Conservation (phyloP, 331 rosid genomes). For the Arachis monticola region DNA sequence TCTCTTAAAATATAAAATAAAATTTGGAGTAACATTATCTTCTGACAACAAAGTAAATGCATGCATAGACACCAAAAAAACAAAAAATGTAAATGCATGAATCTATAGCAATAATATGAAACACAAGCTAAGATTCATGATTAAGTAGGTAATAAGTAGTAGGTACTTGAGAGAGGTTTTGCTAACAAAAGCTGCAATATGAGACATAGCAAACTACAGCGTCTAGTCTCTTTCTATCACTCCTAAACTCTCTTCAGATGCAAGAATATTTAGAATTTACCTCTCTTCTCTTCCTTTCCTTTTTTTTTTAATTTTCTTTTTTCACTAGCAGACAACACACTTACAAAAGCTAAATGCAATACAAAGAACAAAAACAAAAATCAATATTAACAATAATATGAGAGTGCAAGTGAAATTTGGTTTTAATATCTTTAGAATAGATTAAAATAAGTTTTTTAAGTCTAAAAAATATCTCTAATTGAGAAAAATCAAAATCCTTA, state of each 20-base stretch:
- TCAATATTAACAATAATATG: not conserved
- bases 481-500: too few species aligned
- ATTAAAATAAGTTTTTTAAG: too few species aligned
- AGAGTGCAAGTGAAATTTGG: conserved; percentile 1
- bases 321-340: not conserved
- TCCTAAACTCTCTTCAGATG: conserved; percentile 22
- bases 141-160: not conserved
- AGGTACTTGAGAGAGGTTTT: conserved; percentile 24
- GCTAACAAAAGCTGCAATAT: conserved; percentile 26
- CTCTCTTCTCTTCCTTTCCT: not conserved
- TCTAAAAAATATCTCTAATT: too few species aligned
- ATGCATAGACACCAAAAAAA: too few species aligned
- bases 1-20: too few species aligned
- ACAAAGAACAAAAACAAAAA: not conserved
- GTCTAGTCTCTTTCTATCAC: conserved; percentile 48
- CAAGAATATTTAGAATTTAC: conserved; percentile 5
- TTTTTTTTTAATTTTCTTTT: not conserved
- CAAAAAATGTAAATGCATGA: not conserved
- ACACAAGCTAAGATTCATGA: not conserved
- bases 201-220: not conserved
- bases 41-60: not conserved
- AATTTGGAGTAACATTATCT: not conserved
- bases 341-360: not conserved
- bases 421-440: too few species aligned
- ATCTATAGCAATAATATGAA: conserved; percentile 20